Conservation (phyloP, 768 basidiomycete species). For the Cystoderma amianthinum region DNA sequence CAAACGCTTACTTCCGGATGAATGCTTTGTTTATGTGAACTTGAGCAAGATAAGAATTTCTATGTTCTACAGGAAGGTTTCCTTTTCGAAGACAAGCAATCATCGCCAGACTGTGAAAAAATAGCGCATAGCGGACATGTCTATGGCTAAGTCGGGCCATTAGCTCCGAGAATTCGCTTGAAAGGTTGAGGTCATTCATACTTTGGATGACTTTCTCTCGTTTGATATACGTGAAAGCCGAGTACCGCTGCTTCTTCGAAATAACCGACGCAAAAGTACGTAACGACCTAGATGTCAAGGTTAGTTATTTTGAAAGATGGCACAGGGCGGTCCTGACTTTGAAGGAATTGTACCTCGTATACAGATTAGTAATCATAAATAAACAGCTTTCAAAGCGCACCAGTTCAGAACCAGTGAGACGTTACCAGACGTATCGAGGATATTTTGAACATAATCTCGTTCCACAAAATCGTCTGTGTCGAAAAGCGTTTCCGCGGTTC, state of each 20-base stretch:
- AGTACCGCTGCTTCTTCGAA: conserved; percentile 50
- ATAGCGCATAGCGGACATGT: conserved; percentile 60
- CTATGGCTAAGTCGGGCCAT: conserved; percentile 38
- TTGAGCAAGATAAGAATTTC: conserved; percentile 43
- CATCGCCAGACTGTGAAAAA: conserved; percentile 66
- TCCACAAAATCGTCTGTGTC: conserved; percentile 58
- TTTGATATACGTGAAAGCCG: conserved; percentile 57
- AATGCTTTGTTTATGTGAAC: conserved; percentile 54
- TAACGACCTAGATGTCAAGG: conserved; percentile 41
- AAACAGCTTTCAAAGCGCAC: conserved; percentile 34
- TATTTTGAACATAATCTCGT: conserved; percentile 37
- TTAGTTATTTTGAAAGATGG: neutral
- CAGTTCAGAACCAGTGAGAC: conserved; percentile 50
- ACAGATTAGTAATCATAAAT: no score
- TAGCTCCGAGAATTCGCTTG: neutral
- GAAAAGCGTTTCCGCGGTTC: conserved; percentile 45
- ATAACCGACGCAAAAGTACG: conserved; percentile 56
- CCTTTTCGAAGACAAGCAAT: conserved; percentile 50
- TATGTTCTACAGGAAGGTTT: conserved; percentile 23
- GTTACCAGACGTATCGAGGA: conserved; percentile 39
- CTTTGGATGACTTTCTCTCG: conserved; percentile 59
- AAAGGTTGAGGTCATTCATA: conserved; percentile 19
- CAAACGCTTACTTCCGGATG: conserved; percentile 42
- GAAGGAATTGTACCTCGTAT: conserved; percentile 56
- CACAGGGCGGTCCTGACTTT: conserved; percentile 29